phyloP scores from a whole-genome alignment of 495 filamentous ascomycete genomes.

The Penicillium atrosanguineum region DNA sequence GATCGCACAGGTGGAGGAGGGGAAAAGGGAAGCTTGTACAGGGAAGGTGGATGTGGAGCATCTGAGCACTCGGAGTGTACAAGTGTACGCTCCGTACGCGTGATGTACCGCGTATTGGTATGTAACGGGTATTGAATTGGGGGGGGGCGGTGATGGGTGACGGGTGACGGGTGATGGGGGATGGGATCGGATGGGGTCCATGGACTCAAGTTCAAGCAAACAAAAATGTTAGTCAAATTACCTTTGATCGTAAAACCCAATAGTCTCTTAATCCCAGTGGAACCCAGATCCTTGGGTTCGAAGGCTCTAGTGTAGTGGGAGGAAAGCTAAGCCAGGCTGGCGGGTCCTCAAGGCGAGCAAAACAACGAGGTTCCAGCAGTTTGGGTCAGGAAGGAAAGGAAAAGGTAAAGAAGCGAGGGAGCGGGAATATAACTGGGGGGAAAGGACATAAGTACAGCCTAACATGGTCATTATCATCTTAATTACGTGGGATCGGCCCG shows the following conservation, averaged over 20 bases:
- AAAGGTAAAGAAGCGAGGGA: slow-evolving; percentile 10
- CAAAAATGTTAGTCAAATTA: neutral
- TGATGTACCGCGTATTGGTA: neutral
- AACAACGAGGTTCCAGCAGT: slow-evolving; percentile 7
- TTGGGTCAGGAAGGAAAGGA: slow-evolving; percentile 14
- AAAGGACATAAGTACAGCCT: neutral
- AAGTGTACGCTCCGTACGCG: neutral
- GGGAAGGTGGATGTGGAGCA: neutral
- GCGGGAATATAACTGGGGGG: slow-evolving; percentile 11
- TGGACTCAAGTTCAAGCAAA: neutral
- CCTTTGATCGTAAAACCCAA: neutral
- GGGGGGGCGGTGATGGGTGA: too few species aligned
- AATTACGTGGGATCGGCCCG: slow-evolving; percentile 26
- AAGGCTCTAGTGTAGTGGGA: neutral
- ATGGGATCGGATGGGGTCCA: too few species aligned
- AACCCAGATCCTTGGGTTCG: neutral
- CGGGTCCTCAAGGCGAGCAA: slow-evolving; percentile 15
- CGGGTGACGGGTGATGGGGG: neutral
- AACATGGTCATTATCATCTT: slow-evolving; percentile 2
- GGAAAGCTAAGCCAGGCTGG: slow-evolving; percentile 27
- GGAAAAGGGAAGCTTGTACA: neutral
- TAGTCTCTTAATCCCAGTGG: neutral
- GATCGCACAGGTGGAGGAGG: slow-evolving; percentile 17
- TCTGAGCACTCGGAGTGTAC: neutral
- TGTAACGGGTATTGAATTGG: neutral